Evolutionary conservation across 2,329 filamentous ascomycete species (phyloP).

Genomic region (Verticillium alfalfae): DNA sequence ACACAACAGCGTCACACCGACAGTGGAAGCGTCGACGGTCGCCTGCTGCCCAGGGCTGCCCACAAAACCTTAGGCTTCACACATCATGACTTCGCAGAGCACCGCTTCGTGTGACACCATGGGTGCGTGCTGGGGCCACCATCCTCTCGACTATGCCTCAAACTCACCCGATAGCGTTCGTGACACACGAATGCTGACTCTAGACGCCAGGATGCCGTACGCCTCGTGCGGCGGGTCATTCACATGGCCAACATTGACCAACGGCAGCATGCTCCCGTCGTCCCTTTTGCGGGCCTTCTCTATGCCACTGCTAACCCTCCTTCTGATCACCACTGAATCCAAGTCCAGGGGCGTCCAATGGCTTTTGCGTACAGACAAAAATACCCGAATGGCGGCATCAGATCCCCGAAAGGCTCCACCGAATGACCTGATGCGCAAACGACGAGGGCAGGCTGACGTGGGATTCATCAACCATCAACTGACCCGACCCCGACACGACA

Average conservation of each 20-base stretch:
- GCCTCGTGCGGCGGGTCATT: neutral
- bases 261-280: neutral
- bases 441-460: neutral
- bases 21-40: neutral
- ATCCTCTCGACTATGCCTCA: neutral
- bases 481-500: neutral
- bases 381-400: neutral
- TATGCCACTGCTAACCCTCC: neutral
- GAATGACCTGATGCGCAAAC: neutral
- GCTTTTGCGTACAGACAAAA: neutral
- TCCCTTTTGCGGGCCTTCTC: neutral
- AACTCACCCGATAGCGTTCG: neutral
- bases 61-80: no score
- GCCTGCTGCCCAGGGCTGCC: neutral
- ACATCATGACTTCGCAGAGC: no score
- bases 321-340: neutral
- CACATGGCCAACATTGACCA: neutral
- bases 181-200: neutral
- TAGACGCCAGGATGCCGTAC: neutral
- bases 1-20: neutral
- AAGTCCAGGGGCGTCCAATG: neutral
- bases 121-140: no score
- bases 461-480: neutral
- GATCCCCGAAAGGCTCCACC: neutral
- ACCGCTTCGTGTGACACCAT: no score